These are phyloP conservation scores for Tetracladium setigerum DNA, from an alignment of 495 filamentous ascomycete species.

Conservation along the genomic window DNA sequence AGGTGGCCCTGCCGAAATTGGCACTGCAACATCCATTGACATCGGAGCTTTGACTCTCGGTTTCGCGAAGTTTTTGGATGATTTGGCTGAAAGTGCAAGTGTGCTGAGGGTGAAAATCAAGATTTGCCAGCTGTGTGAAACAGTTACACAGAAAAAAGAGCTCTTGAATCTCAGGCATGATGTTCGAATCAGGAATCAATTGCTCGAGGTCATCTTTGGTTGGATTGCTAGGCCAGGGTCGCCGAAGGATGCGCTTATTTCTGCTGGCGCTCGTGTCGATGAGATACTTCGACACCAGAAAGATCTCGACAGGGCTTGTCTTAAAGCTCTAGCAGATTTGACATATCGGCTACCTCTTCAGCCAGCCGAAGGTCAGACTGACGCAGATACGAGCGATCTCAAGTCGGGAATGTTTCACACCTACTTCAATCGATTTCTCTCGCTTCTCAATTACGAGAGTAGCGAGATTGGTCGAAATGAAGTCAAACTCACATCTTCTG, in stretches of 20 bases:
- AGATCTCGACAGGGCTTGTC: constrained; percentile 55
- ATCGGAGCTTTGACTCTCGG: constrained; percentile 50
- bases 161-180: constrained; percentile 58
- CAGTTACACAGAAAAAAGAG: constrained; percentile 56
- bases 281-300: constrained; percentile 47
- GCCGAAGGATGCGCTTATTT: constrained; percentile 24
- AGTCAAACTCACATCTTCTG: constrained; percentile 22
- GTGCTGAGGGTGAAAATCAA: constrained; percentile 56
- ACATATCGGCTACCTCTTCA: constrained; percentile 57
- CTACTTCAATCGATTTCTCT: constrained; percentile 59
- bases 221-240: constrained; percentile 54
- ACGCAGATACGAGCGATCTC: constrained; percentile 53
- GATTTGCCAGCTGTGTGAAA: constrained; percentile 56
- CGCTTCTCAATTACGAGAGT: constrained; percentile 48
- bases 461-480: constrained; percentile 35
- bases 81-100: constrained; percentile 35
- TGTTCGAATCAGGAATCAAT: constrained; percentile 54
- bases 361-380: constrained; percentile 51
- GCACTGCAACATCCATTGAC: constrained; percentile 48
- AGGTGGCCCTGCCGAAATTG: constrained; percentile 48
- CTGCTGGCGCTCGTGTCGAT: constrained; percentile 31
- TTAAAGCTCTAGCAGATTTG: constrained; percentile 51
- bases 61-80: constrained; percentile 51
- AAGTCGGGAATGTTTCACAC: constrained; percentile 58
- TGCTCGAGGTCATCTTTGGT: constrained; percentile 54